These are phyloP conservation scores for Phyllosticta citribraziliensis DNA, from an alignment of 2,329 filamentous ascomycete genomes.

Conservation along the genomic window DNA sequence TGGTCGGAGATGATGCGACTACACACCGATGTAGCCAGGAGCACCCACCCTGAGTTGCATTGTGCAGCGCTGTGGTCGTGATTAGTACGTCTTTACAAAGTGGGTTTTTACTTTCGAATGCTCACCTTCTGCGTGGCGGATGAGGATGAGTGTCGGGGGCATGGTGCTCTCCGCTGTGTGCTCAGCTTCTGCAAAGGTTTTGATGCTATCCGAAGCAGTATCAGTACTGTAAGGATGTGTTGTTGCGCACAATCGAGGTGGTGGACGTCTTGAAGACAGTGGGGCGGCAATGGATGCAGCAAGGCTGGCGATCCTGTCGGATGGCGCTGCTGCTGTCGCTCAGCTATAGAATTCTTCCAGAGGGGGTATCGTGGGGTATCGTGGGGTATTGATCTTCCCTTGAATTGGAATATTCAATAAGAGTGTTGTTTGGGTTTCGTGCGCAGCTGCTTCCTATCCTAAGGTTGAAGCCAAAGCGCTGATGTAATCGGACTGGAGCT, in stretches of 20 bases:
- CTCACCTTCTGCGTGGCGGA: constrained; percentile 33
- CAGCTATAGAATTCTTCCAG: background rate
- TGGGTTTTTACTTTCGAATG: too few species aligned
- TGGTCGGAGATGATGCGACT: background rate
- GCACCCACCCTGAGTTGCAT: constrained; percentile 24
- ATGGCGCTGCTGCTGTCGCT: background rate
- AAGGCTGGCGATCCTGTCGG: too few species aligned
- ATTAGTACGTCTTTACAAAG: too few species aligned
- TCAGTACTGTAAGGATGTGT: too few species aligned
- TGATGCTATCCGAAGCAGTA: too few species aligned
- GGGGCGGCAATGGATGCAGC: too few species aligned
- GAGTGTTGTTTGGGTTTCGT: background rate
- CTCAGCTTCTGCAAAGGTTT: too few species aligned
- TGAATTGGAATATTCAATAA: background rate
- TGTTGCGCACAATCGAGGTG: too few species aligned
- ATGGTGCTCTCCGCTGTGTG: constrained; percentile 15
- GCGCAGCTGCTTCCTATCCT: background rate
- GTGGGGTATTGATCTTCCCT: background rate
- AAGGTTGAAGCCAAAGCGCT: background rate
- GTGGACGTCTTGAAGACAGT: too few species aligned
- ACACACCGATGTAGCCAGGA: background rate
- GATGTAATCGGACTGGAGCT: background rate
- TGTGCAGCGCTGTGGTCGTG: constrained; percentile 25
- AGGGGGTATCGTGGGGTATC: background rate
- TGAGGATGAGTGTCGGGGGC: constrained; percentile 37